These are phyloP conservation scores for Hevea brasiliensis DNA, from an alignment of 345 rosid species.

Conservation along the genomic window DNA sequence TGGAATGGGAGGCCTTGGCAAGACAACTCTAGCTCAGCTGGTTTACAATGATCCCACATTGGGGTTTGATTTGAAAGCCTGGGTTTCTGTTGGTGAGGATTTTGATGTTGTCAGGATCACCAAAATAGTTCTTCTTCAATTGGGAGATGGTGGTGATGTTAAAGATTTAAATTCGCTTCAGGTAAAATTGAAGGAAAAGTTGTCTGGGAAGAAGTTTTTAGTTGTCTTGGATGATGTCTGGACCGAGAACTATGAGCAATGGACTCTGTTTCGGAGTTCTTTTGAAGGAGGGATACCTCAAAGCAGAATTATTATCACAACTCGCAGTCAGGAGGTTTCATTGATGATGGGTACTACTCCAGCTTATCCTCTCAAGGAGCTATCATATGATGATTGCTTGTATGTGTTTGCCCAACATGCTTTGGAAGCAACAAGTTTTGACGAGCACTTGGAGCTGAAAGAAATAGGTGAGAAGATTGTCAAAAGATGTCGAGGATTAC, in stretches of 20 bases:
- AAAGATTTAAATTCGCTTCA: neutral
- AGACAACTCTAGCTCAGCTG: too few relatives aligned
- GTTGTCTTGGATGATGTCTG: neutral
- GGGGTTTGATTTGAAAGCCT: too few relatives aligned
- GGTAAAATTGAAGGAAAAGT: neutral
- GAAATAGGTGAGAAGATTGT: slow-evolving; percentile 5
- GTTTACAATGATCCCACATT: too few relatives aligned
- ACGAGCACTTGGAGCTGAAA: neutral
- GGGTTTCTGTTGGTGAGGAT: too few relatives aligned
- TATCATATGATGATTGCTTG: slow-evolving; percentile 7
- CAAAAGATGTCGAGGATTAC: slow-evolving; percentile 29
- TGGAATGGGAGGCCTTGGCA: too few relatives aligned
- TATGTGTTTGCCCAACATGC: neutral
- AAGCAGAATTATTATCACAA: neutral
- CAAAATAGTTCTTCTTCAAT: neutral
- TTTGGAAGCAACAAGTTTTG: neutral
- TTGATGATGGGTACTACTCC: neutral
- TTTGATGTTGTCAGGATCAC: neutral
- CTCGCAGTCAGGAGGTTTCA: neutral
- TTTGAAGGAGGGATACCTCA: neutral
- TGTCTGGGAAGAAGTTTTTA: neutral
- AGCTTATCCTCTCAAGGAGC: neutral
- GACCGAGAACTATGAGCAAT: slow-evolving; percentile 18
- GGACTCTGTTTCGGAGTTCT: neutral
- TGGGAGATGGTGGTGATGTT: too few relatives aligned